phyloP scores from a whole-genome alignment of 2,329 filamentous ascomycete species.

The Aurifilum marmelostoma region DNA sequence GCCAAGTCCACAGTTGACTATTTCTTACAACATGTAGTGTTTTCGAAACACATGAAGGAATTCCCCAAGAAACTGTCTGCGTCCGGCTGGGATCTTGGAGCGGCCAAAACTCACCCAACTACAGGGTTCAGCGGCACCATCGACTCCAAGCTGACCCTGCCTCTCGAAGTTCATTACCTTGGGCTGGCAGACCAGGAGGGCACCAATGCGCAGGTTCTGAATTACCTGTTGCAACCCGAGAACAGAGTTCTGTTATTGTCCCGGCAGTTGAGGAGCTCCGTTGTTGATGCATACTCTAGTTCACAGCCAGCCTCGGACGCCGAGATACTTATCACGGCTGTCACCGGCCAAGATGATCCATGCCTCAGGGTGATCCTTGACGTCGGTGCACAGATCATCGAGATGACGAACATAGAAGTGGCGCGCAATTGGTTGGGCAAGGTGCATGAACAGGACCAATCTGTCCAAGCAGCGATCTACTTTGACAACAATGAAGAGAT shows the following conservation, averaged over 20 bases:
- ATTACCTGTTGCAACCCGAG: constrained; percentile 57
- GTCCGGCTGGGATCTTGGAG: constrained; percentile 69
- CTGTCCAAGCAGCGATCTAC: constrained; percentile 56
- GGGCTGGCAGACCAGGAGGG: constrained; percentile 59
- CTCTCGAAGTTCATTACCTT: constrained; percentile 57
- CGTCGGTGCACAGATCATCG: constrained; percentile 71
- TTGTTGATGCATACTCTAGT: background rate
- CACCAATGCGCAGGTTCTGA: constrained; percentile 69
- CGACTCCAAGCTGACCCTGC: constrained; percentile 62
- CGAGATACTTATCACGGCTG: constrained; percentile 47
- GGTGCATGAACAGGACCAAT: constrained; percentile 26
- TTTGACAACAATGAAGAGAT: constrained; percentile 60
- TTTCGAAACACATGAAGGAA: constrained; percentile 64
- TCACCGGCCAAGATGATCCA: constrained; percentile 42
- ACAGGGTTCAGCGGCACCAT: constrained; percentile 74
- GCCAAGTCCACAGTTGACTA: constrained; percentile 64
- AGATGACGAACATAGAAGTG: constrained; percentile 60
- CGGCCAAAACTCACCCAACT: constrained; percentile 49
- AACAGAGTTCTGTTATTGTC: constrained; percentile 47
- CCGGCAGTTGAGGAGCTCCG: background rate
- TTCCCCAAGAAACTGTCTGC: constrained; percentile 66
- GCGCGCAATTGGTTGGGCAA: constrained; percentile 56
- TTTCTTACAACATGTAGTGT: constrained; percentile 61
- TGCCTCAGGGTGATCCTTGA: constrained; percentile 66
- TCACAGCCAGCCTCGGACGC: constrained; percentile 38